Percentiles rank a stretch among this genome's conserved stretches.
Conservation (phyloP, 2,329 filamentous ascomycete species). For the Pseudocercospora pini-densiflorae region DNA sequence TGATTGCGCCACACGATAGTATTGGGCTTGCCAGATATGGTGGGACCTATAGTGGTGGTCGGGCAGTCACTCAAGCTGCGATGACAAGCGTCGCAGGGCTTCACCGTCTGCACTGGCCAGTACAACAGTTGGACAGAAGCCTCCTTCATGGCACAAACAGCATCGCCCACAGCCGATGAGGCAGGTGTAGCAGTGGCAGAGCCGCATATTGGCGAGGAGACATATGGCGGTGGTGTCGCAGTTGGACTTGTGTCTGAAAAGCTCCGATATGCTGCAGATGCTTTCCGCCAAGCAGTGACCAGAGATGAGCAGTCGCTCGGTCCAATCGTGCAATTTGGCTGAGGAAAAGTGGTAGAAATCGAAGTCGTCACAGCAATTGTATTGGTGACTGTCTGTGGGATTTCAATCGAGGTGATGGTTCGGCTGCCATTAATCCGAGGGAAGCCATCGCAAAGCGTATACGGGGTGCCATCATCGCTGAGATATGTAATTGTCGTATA, state of each 20-base stretch:
- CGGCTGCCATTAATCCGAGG: constrained; percentile 29
- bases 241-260: neutral
- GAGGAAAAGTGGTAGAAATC: constrained; percentile 1
- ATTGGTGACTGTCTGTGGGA: neutral
- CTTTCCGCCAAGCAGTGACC: neutral
- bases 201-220: constrained; percentile 20
- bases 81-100: constrained; percentile 17
- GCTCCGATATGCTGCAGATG: neutral
- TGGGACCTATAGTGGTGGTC: constrained; percentile 23
- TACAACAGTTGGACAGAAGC: constrained; percentile 29
- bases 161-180: neutral
- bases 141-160: constrained; percentile 21
- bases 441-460: constrained; percentile 33
- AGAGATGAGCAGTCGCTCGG: constrained; percentile 23
- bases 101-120: constrained; percentile 25
- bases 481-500: constrained; percentile 17
- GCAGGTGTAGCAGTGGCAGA: constrained; percentile 5
- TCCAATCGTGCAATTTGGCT: constrained; percentile 29
- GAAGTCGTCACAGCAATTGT: constrained; percentile 10
- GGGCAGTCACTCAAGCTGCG: constrained; percentile 18
- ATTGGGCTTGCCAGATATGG: constrained; percentile 26
- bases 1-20: constrained; percentile 24
- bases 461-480: constrained; percentile 11
- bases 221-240: neutral
- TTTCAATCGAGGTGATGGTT: constrained; percentile 1